phyloP scores from a whole-genome alignment of 2,329 filamentous ascomycete species.

The Seiridium unicorne region DNA sequence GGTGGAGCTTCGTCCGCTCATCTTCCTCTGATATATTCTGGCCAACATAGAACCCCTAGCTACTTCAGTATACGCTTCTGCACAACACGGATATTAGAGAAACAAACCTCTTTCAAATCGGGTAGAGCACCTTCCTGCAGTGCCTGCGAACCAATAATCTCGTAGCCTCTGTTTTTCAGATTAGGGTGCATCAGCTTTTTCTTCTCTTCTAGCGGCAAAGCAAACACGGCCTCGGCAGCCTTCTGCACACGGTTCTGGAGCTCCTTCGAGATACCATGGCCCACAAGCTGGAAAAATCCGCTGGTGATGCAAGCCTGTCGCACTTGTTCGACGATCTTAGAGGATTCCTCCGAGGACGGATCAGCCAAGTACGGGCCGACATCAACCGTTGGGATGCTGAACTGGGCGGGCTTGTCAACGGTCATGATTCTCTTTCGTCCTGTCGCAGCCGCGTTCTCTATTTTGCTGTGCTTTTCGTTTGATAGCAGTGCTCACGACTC shows the following conservation, averaged over 20 bases:
- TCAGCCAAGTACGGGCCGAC: constrained; percentile 29
- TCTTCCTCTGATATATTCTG: constrained; percentile 17
- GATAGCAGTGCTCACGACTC: too few relatives aligned
- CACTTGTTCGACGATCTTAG: constrained; percentile 26
- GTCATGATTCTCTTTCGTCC: background rate
- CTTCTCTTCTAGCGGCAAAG: constrained; percentile 44
- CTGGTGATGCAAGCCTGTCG: constrained; percentile 34
- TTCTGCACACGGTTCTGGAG: constrained; percentile 40
- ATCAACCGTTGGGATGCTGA: constrained; percentile 29
- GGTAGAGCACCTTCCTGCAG: constrained; percentile 41
- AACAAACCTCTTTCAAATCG: constrained; percentile 42
- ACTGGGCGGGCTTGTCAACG: constrained; percentile 15
- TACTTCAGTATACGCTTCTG: background rate
- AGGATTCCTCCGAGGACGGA: constrained; percentile 22
- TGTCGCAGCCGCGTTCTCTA: too few relatives aligned
- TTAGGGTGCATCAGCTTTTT: constrained; percentile 36
- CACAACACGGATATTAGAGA: background rate
- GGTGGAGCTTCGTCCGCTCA: constrained; percentile 13
- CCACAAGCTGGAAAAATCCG: constrained; percentile 53
- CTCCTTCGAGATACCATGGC: constrained; percentile 40
- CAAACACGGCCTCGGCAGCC: constrained; percentile 44
- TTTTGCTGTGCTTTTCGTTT: too few relatives aligned
- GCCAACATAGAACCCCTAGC: constrained; percentile 20
- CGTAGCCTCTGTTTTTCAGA: constrained; percentile 45
- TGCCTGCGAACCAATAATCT: constrained; percentile 43